Conservation (phyloP, 805 yeast species). For the Nakazawaea holstii region DNA sequence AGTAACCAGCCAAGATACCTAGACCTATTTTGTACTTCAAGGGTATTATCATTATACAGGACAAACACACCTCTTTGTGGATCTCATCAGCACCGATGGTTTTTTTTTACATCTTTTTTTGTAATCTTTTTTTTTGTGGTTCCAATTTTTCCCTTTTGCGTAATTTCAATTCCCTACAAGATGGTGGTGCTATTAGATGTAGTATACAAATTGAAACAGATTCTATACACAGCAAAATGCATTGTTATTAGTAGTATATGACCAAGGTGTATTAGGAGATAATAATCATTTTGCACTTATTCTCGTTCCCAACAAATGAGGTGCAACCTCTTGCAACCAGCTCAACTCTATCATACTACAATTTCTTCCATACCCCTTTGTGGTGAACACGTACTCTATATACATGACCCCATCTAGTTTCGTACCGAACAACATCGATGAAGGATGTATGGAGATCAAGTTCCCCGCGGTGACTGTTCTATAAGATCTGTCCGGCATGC, state of each 20-base stretch:
- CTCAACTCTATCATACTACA: conserved; percentile 77
- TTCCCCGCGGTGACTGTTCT: conserved; percentile 83
- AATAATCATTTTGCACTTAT: conserved; percentile 14
- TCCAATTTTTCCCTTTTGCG: no score
- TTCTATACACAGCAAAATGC: no score
- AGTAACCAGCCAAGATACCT: conserved; percentile 47
- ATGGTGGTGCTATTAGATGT: no score
- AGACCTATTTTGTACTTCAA: conserved; percentile 33
- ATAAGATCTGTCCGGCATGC: conserved; percentile 91
- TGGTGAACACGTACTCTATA: conserved; percentile 88
- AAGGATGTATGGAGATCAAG: conserved; percentile 83
- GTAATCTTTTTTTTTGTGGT: no score
- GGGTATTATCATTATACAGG: conserved; percentile 12
- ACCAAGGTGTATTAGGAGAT: no score
- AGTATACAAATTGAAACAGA: no score
- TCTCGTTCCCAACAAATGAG: conserved; percentile 49
- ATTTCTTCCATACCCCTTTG: conserved; percentile 86
- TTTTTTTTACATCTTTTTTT: not conserved
- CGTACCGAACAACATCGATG: conserved; percentile 80
- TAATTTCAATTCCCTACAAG: no score
- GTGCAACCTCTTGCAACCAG: conserved; percentile 84
- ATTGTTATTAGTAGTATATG: no score
- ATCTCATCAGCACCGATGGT: not conserved
- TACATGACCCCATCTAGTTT: conserved; percentile 86
- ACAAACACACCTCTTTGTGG: no score